phyloP scores from a whole-genome alignment of 192 early-diverging fungal species.

The Linderina pennispora region DNA sequence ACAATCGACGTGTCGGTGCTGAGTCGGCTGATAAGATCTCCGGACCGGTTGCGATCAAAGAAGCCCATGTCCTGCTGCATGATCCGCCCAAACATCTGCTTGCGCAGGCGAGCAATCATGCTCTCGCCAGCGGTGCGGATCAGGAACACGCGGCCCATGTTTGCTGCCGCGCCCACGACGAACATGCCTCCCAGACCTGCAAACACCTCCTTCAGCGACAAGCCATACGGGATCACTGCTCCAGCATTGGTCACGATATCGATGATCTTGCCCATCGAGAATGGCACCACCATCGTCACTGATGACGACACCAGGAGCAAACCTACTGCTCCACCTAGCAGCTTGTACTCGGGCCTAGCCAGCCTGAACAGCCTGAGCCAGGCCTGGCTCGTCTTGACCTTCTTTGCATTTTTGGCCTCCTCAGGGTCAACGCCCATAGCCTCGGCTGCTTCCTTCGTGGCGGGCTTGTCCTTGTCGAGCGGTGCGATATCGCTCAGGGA shows the following conservation, averaged over 20 bases:
- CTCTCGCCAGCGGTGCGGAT: slow-evolving; percentile 57
- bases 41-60: slow-evolving; percentile 57
- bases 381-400: slow-evolving; percentile 18
- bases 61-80: slow-evolving; percentile 58
- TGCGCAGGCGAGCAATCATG: slow-evolving; percentile 49
- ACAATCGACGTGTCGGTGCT: slow-evolving; percentile 71
- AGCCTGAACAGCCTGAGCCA: slow-evolving; percentile 44
- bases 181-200: slow-evolving; percentile 47
- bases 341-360: slow-evolving; percentile 37
- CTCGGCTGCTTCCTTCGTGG: too few species aligned
- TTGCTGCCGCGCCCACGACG: slow-evolving; percentile 50
- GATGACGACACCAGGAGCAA: slow-evolving; percentile 54
- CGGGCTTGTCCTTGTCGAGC: too few species aligned
- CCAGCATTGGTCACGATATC: slow-evolving; percentile 54
- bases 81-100: slow-evolving; percentile 48
- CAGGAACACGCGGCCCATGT: slow-evolving; percentile 52
- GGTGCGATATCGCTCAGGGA: too few species aligned
- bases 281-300: slow-evolving; percentile 60
- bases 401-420: slow-evolving; percentile 9
- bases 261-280: slow-evolving; percentile 63
- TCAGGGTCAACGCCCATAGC: slow-evolving; percentile 25
- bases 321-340: slow-evolving; percentile 50
- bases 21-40: slow-evolving; percentile 74
- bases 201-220: slow-evolving; percentile 51
- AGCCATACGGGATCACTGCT: slow-evolving; percentile 37